Evolutionary conservation across 768 basidiomycete species (phyloP).

Genomic region (Auriscalpium microsporum): DNA sequence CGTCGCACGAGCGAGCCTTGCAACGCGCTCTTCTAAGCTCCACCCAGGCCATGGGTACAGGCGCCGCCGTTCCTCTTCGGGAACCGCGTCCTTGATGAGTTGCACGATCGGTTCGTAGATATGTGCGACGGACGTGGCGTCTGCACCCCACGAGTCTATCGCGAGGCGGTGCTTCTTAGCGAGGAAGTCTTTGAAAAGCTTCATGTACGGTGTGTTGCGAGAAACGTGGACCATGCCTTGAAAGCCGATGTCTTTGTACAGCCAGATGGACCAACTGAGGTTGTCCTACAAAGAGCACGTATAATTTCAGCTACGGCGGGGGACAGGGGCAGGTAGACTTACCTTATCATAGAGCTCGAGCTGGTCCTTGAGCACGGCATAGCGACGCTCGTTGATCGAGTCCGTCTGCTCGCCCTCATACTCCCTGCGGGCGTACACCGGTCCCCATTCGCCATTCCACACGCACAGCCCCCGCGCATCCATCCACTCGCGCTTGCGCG

Average conservation of each 20-base stretch:
- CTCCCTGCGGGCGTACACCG: constrained; percentile 29
- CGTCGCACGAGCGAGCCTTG: constrained; percentile 24
- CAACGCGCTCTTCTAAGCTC: constrained; percentile 21
- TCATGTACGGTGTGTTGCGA: constrained; percentile 32
- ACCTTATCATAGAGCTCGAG: constrained; percentile 30
- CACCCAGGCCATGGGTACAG: constrained; percentile 28
- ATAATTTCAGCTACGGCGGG: no score
- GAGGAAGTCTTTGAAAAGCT: constrained; percentile 28
- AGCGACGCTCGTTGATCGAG: constrained; percentile 30
- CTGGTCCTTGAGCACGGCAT: constrained; percentile 29
- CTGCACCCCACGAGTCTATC: constrained; percentile 31
- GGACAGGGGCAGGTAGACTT: background rate
- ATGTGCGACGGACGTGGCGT: constrained; percentile 23
- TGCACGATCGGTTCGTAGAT: constrained; percentile 16
- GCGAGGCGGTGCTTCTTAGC: constrained; percentile 33
- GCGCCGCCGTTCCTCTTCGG: constrained; percentile 18
- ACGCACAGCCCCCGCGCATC: constrained; percentile 21
- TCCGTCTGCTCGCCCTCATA: constrained; percentile 26
- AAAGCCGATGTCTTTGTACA: constrained; percentile 10
- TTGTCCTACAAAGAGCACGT: background rate
- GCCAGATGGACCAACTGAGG: constrained; percentile 13
- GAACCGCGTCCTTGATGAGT: constrained; percentile 17
- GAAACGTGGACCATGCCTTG: constrained; percentile 32
- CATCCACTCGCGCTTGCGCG: constrained; percentile 33
- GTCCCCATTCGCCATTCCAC: constrained; percentile 36